phyloP scores from a whole-genome alignment of 371 early-diverging fungal genomes.

The Rhizopus arrhizus region DNA sequence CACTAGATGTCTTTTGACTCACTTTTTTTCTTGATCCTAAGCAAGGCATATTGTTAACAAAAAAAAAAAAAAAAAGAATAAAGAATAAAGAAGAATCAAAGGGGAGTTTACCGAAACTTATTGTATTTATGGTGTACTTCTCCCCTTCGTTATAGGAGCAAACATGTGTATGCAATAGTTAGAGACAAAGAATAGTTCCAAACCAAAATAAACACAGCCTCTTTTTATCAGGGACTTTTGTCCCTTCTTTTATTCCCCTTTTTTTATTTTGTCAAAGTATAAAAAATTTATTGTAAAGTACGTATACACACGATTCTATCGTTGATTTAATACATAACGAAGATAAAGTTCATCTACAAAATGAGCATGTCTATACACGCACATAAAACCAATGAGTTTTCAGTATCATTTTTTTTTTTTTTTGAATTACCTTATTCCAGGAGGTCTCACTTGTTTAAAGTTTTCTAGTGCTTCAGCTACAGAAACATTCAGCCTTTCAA shows the following conservation, averaged over 20 bases:
- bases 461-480: conserved; percentile 62
- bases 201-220: too few relatives aligned
- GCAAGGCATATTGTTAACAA: conserved; percentile 26
- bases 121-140: not conserved
- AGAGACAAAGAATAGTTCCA: too few relatives aligned
- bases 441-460: conserved; percentile 67
- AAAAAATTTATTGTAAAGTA: not conserved
- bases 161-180: not conserved
- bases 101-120: not conserved
- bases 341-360: conserved; percentile 68
- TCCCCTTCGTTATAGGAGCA: conserved; percentile 1
- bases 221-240: not conserved
- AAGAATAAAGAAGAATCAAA: conserved; percentile 3
- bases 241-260: not conserved
- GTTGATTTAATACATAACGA: conserved; percentile 52
- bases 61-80: conserved; percentile 6
- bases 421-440: conserved; percentile 62
- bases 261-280: not conserved
- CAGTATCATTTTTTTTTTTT: not conserved
- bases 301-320: conserved; percentile 2
- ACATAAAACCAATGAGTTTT: not conserved
- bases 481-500: conserved; percentile 56
- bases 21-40: conserved; percentile 27
- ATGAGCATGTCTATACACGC: conserved; percentile 58
- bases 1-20: conserved; percentile 5